Evolutionary conservation across 371 early-diverging fungal genomes (phyloP), one percentile per base, ranked within the genome.

Genomic region (Mortierella sp.): DNA sequence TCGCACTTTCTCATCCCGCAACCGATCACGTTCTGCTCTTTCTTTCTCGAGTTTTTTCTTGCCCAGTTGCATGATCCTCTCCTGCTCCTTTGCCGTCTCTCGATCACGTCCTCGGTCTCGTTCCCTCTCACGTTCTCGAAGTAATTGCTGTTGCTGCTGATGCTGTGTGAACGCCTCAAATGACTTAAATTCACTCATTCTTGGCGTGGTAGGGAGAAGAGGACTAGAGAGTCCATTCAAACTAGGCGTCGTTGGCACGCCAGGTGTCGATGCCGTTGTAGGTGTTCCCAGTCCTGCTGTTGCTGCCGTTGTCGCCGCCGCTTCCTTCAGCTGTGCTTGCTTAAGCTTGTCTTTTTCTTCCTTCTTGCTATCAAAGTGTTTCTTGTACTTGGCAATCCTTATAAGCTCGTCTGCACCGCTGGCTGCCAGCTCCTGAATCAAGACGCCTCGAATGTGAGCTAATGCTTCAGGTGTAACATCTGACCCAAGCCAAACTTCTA

Each of bases 401-500:
- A 88, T 78, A 23, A 82, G 66, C 17, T 84, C 82, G 47, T 70
- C 85, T 23, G 65, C 75, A 15, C 75, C 84, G 68, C 59, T 85
- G 34, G 55, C 63, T 37, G 53, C 54, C 23, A 80, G 40, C 26
- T 73, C 76, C 42, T 76, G 77, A 13, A 54, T 57, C 54, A 82
- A 54, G 13, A 75, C 75, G 1, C 70, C 63, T 55, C 74, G 69
- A 28, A 71, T 70, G 40, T 71, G 72, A 31, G 80, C 70, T 23
- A 68, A 28, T 19, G 75, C 76, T 37, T 76, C 82, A 0, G 82
- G 73, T 0, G 76, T 67, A 42, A 77, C 83, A 13, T 77, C 74
- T 0, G 78, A 70, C 45, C 87, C 85, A 4, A 88, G 62, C 90
- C 90, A 89, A 2, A 89, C 70, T 42, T 89, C 90, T 9, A 89